Conservation (phyloP, 1,284 basidiomycete genomes). For the Flammula alnicola region DNA sequence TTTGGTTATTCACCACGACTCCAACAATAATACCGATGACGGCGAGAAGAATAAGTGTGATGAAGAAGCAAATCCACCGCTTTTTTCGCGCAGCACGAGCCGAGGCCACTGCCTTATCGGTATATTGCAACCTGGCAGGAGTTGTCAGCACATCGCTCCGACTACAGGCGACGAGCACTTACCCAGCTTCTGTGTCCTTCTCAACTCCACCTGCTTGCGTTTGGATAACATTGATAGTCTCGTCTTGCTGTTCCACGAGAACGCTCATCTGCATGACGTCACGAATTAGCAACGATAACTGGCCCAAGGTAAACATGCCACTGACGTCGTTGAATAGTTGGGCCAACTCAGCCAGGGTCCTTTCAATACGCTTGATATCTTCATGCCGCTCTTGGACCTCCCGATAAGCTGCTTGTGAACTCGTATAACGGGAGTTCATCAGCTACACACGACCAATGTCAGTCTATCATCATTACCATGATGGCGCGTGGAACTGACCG, state of each 20-base stretch:
- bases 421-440: conserved; percentile 89
- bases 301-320: conserved; percentile 14
- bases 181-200: conserved; percentile 86
- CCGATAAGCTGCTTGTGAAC: conserved; percentile 89
- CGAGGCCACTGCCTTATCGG: conserved; percentile 84
- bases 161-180: conserved; percentile 33
- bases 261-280: conserved; percentile 71
- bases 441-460: conserved; percentile 53
- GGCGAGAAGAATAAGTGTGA: conserved; percentile 64
- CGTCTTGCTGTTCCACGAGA: conserved; percentile 92
- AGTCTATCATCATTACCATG: not conserved
- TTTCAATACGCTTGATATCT: conserved; percentile 94
- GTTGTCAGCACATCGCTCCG: conserved; percentile 14
- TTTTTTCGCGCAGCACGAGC: conserved; percentile 93
- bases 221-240: conserved; percentile 83
- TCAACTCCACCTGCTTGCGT: conserved; percentile 73
- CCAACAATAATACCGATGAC: conserved; percentile 68
- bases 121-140: conserved; percentile 68
- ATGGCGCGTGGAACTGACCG: conserved; percentile 54
- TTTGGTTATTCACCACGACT: conserved; percentile 50
- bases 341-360: conserved; percentile 90
- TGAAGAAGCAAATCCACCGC: conserved; percentile 91
- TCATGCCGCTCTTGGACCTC: conserved; percentile 97
- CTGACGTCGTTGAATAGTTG: conserved; percentile 93
- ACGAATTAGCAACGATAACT: conserved; percentile 8